Conservation (phyloP, 345 rosid species). For the Orychophragmus violaceus region DNA sequence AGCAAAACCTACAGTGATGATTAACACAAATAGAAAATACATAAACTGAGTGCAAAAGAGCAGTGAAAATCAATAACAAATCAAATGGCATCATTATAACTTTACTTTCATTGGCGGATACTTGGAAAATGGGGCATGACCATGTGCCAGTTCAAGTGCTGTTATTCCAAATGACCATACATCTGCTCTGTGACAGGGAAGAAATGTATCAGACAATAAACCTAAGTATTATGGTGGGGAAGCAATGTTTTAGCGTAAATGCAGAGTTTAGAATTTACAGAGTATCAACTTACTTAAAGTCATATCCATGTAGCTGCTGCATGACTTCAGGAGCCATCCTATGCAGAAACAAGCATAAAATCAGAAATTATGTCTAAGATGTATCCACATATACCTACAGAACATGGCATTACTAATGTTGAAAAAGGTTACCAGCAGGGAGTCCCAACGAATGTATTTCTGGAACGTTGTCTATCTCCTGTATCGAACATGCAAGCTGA, state of each 20-base stretch:
- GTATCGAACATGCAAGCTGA: slow-evolving; percentile 98
- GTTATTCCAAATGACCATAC: slow-evolving; percentile 99
- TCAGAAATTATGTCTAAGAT: slow-evolving; percentile 7
- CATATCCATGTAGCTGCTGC: slow-evolving; percentile 99
- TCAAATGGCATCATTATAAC: slow-evolving; percentile 14
- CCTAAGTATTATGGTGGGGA: not conserved
- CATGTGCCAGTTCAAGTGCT: slow-evolving; percentile 97
- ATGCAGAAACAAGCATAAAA: slow-evolving; percentile 19
- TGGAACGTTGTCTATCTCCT: slow-evolving; percentile 93
- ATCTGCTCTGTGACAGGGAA: slow-evolving; percentile 71
- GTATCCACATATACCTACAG: not conserved
- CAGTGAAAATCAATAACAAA: not conserved
- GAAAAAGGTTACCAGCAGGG: slow-evolving; percentile 78
- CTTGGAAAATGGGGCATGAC: slow-evolving; percentile 98
- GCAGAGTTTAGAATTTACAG: slow-evolving; percentile 10
- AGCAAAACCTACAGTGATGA: slow-evolving; percentile 61
- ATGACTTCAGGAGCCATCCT: slow-evolving; percentile 99
- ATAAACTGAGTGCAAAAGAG: slow-evolving; percentile 15
- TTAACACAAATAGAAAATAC: slow-evolving; percentile 11
- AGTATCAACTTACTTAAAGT: slow-evolving; percentile 75
- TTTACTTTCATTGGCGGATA: slow-evolving; percentile 98
- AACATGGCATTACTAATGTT: slow-evolving; percentile 11
- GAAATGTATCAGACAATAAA: slow-evolving; percentile 16
- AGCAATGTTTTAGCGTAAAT: not conserved
- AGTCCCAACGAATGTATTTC: slow-evolving; percentile 99